Base-by-base conservation (phyloP, 345 rosid species). In the Pelargonium nanum region DNA sequence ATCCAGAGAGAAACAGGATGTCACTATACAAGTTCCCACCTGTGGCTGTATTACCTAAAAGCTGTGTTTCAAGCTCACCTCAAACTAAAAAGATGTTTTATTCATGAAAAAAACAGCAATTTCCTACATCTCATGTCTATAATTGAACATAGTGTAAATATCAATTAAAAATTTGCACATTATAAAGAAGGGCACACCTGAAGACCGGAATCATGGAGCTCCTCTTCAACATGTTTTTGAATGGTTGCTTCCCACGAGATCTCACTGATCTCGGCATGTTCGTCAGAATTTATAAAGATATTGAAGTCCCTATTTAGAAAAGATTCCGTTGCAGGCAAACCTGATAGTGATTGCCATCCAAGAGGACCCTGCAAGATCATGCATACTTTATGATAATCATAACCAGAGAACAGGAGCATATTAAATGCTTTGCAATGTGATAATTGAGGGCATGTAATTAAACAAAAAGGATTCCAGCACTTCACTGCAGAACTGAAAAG, bases 201-300 rank as follows among this genome's bases (percentile, higher is more conserved):
- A 50, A 80, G 71, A 59, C 87, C 85, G 60, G 94, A 71, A 77
- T 83, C 77, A 72, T 85, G 80, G 61, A 93, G 95, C 70, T 87
- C 97, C 73, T 89, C 96, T 72, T 87, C 86, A 59, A 93, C 75
- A 72, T 78, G 96, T 63, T 86, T 89, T 65, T 93, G 96, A 65
- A 87, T 79, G 56, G 91, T 80, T 70, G 87, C 87, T 79, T 93
- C 99, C 99, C 99, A 93, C 53, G 87, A 85, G 62, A 89, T 75
- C 32, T 87, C 89, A 79, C 70, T 83, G 75, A 89, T 71, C 75
- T 83, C 84, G 25, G 85, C 61, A 54, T 80, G 82, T 57, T 84
- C 85, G 55, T 80, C 85, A 15, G 78, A 73, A 71, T 80, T 87
- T 60, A 80, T 72, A 70, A 76, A 82, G 71, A 85, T 78, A 65